Base-by-base conservation (phyloP, 345 rosid genomes). In the Eucalyptus curtisii region DNA sequence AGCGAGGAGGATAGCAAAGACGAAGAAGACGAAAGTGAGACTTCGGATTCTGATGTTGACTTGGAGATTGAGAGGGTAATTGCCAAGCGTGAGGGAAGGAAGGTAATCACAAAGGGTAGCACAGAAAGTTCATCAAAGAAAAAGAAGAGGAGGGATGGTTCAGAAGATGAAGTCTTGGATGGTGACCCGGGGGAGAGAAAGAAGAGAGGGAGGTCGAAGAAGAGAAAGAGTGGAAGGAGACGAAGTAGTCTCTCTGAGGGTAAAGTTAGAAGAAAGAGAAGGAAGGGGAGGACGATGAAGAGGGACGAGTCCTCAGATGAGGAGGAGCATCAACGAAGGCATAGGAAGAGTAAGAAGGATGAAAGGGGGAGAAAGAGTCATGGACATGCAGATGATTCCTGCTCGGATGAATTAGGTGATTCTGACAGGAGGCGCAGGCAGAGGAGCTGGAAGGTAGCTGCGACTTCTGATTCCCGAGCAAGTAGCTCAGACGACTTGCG, bases 21-120 rank as follows among this genome's bases (percentile, higher is more conserved):
- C 80, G 97, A 95, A 82, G 97, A 94, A 64, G 97, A 95, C 20
- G 99, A 95, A 91, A 96, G 95, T 71, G 99, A 97, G 89, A 95
- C 92, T 89, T 93, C 95, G 3, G 99, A 97, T 91, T 95, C 97
- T 2, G 99, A 96, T 90, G 99, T 88, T 66, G 97, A 97, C 92
- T 92, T 97, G 3, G 99, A 96, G 92, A 97, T 97, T 64, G 99
- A 97, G 95, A 96, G 93, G 94, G 95, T 96, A 88, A 93, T 98
- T 87, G 99, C 99, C 79, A 91, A 92, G 90, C 92, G 98, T 88
- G 90, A 82, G 88, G 98, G 98, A 86, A 96, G 94, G 95, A 96
- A 95, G 94, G 90, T 64, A 44, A 24, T 55, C 25, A n/a, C 52
- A 24, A 47, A 19, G 52, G 88, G 92, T 87, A 61, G 90, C 40